Evolutionary conservation across 495 filamentous ascomycete genomes (phyloP).

Genomic region (Xylaria cubensis): DNA sequence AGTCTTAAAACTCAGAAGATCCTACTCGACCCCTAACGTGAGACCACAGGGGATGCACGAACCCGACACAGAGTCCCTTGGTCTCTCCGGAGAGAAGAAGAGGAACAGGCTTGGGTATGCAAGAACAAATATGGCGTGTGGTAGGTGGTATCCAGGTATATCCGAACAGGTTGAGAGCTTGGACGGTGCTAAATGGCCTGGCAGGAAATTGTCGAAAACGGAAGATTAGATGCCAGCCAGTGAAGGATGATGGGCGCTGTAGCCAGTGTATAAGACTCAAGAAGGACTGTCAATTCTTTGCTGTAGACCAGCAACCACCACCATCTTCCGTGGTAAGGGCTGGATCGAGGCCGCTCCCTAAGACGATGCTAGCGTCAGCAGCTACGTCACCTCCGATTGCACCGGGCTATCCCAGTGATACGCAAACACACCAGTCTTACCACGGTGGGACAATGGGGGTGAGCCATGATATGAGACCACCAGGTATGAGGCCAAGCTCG

Average conservation of each 20-base stretch:
- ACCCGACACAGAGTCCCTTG: constrained; percentile 43
- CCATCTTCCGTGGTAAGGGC: constrained; percentile 47
- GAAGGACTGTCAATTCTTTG: constrained; percentile 94
- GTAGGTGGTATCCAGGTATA: constrained; percentile 64
- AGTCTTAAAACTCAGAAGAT: constrained; percentile 62
- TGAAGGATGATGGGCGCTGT: constrained; percentile 81
- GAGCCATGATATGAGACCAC: constrained; percentile 55
- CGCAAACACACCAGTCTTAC: constrained; percentile 49
- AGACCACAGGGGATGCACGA: constrained; percentile 54
- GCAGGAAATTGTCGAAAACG: constrained; percentile 91
- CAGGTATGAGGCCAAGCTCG: constrained; percentile 46
- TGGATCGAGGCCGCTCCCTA: constrained; percentile 46
- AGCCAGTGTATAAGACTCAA: constrained; percentile 95
- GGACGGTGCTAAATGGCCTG: constrained; percentile 28
- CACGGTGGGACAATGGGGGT: constrained; percentile 53
- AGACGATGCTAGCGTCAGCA: constrained; percentile 51
- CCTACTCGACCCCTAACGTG: constrained; percentile 71
- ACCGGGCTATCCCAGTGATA: constrained; percentile 50
- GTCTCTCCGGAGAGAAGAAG: constrained; percentile 75
- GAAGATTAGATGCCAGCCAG: constrained; percentile 91
- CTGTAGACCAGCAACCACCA: constrained; percentile 84
- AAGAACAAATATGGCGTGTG: constrained; percentile 95
- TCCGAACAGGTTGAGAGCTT: background rate
- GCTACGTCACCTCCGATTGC: constrained; percentile 59
- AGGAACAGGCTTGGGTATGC: constrained; percentile 98